A percentile compares a stretch with the other conserved stretches of the same genome.
Evolutionary conservation across 169 alveolate genomes (phyloP).

Genomic region (Babesia caballi): DNA sequence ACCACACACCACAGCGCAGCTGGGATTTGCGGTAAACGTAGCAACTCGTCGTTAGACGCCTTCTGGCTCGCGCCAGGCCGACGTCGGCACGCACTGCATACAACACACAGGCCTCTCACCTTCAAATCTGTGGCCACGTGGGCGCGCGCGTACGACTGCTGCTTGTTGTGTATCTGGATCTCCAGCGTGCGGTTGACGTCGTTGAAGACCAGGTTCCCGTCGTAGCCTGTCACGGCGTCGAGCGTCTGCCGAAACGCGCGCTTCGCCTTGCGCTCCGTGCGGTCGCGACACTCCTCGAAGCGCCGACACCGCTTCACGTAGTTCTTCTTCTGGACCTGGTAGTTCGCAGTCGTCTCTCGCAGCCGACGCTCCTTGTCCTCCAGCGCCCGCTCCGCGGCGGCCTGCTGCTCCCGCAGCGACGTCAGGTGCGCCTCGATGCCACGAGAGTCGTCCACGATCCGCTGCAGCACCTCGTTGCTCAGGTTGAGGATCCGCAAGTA

Average conservation of each 20-base stretch:
- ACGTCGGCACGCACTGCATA: too few species aligned
- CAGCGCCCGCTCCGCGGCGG: constrained; percentile 20
- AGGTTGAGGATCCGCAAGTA: constrained; percentile 33
- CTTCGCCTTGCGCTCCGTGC: constrained; percentile 47
- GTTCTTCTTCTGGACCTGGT: constrained; percentile 38
- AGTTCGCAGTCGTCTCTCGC: constrained; percentile 51
- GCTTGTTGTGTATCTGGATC: constrained; percentile 58
- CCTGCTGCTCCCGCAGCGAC: constrained; percentile 22
- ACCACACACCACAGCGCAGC: too few species aligned
- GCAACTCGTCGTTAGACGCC: not conserved
- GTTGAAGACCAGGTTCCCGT: constrained; percentile 61
- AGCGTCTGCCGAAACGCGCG: constrained; percentile 44
- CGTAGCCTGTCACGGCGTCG: constrained; percentile 59
- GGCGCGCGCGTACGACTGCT: constrained; percentile 49
- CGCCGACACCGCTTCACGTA: constrained; percentile 35
- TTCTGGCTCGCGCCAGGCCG: not conserved
- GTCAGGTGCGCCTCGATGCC: constrained; percentile 35
- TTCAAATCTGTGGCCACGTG: constrained; percentile 62
- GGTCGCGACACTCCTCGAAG: constrained; percentile 44
- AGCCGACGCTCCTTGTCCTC: constrained; percentile 39
- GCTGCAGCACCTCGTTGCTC: constrained; percentile 41
- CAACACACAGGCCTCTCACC: constrained; percentile 37
- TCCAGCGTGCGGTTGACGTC: constrained; percentile 61
- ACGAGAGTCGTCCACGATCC: constrained; percentile 37
- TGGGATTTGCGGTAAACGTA: too few species aligned